Evolutionary conservation across 257 asterid genomes (phyloP).

Genomic region (Fraxinus excelsior): DNA sequence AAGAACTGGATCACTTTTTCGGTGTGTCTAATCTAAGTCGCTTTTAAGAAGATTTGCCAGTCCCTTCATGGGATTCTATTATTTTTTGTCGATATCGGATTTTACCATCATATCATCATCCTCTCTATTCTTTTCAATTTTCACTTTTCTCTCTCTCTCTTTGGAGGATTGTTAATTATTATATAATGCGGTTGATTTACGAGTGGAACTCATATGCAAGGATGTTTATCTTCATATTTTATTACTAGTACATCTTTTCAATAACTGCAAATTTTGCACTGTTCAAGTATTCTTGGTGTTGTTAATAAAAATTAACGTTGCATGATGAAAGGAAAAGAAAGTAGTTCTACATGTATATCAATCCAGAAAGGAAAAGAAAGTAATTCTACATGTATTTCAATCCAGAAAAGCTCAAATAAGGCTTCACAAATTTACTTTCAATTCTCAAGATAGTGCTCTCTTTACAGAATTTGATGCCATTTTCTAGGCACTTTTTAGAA

Average conservation of each 20-base stretch:
- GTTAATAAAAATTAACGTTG: neutral
- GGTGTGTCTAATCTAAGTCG: slow-evolving; percentile 8
- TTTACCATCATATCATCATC: slow-evolving; percentile 25
- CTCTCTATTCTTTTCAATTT: neutral
- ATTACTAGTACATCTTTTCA: neutral
- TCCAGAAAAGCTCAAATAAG: neutral
- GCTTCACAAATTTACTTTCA: neutral
- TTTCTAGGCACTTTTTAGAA: too few species aligned
- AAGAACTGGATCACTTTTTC: neutral
- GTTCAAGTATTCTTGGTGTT: neutral
- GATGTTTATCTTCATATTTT: neutral
- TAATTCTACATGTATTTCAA: too few species aligned
- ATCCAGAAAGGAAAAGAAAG: neutral
- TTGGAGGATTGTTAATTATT: neutral
- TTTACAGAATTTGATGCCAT: neutral
- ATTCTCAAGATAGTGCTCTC: neutral
- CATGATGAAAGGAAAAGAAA: neutral
- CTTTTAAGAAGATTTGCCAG: slow-evolving; percentile 11
- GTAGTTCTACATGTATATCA: too few species aligned
- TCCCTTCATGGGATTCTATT: slow-evolving; percentile 10
- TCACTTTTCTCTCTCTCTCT: neutral
- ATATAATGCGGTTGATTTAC: too few species aligned
- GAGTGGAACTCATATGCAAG: neutral
- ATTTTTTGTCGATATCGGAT: neutral
- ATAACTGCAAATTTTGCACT: too few species aligned